A percentile compares a stretch with the other conserved stretches of the same genome.
These are phyloP conservation scores for Gossypium raimondii DNA, from an alignment of 345 rosid species.

Conservation along the genomic window DNA sequence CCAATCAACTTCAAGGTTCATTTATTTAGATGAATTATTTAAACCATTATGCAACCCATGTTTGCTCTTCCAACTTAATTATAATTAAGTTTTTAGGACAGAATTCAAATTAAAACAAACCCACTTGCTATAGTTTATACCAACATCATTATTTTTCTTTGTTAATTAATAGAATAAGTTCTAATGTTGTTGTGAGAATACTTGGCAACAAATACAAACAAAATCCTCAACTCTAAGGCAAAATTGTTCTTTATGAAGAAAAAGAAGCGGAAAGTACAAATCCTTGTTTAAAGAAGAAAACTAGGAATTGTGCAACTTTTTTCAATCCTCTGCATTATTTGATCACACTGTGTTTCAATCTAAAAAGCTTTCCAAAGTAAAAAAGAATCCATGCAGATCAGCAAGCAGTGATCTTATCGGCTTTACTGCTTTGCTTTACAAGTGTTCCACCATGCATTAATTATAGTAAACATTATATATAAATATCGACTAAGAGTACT, in stretches of 20 bases:
- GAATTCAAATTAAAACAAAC: neutral
- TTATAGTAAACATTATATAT: neutral
- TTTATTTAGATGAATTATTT: neutral
- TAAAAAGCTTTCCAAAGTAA: too few species aligned
- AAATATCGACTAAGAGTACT: too few species aligned
- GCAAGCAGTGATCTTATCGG: too few species aligned
- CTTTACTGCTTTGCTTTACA: neutral
- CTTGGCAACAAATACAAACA: neutral
- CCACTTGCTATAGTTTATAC: neutral
- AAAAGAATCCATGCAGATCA: neutral
- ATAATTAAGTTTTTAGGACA: too few species aligned
- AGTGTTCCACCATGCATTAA: neutral
- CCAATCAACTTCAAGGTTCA: neutral
- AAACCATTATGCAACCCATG: neutral
- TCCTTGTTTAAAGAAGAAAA: neutral
- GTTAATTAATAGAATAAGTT: neutral
- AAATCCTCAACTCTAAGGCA: neutral
- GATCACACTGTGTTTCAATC: constrained; percentile 12
- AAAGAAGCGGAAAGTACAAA: constrained; percentile 6
- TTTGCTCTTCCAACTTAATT: neutral
- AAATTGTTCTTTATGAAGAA: neutral
- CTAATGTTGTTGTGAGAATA: neutral
- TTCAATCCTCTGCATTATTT: constrained; percentile 2
- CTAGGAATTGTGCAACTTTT: constrained; percentile 13
- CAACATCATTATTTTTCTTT: neutral